Base-by-base conservation (phyloP, 768 basidiomycete species). In the Cystofilobasidium macerans region DNA sequence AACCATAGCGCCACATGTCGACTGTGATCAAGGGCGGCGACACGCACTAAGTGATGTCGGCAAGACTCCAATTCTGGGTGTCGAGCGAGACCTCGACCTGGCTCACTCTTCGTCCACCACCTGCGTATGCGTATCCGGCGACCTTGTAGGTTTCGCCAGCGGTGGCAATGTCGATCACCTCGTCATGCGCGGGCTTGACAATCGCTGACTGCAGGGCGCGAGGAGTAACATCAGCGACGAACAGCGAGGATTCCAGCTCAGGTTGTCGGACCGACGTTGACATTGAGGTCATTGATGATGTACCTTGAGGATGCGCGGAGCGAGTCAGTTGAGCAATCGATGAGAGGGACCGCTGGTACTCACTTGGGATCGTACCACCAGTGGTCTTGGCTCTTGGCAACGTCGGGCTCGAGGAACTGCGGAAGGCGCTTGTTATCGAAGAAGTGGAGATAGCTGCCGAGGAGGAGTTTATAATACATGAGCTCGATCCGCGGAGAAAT, bases 391-490 rank as follows among this genome's bases (percentile, higher is more conserved):
- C 77, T 76, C 28, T 81, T 76, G 20, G 82, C 82, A 70, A 80
- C 79, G 60, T 83, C 82, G 0, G 83, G 79, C 43, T 76, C 76
- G 0, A 84, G 69, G 26, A 79, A 76, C 32, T 76, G 81, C 9
- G 84, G 84, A n/a, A 85, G 75, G 6, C 85, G 78, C 67, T 83
- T 84, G 76, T 85, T 85, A 71, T 85, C 84, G 71, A 78, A 69
- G 64, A 68, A 69, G 64, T 60, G 54, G 40, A 28, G 38, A 1
- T 22, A 24, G 8, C 57, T 26, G 42, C 62, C n/a, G 43, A 26
- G 36, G 14, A 60, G 20, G 42, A 22, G n/a, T 38, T 26, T 14
- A 22, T 14, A 35, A 28, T n/a, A 36, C 60, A 32, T 57, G 70
- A 40, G 72, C 79, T 72, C 64, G 82, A 77, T n/a, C n/a, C n/a